Base-by-base conservation (phyloP, 495 filamentous ascomycete species). In the Aspergillus steynii region DNA sequence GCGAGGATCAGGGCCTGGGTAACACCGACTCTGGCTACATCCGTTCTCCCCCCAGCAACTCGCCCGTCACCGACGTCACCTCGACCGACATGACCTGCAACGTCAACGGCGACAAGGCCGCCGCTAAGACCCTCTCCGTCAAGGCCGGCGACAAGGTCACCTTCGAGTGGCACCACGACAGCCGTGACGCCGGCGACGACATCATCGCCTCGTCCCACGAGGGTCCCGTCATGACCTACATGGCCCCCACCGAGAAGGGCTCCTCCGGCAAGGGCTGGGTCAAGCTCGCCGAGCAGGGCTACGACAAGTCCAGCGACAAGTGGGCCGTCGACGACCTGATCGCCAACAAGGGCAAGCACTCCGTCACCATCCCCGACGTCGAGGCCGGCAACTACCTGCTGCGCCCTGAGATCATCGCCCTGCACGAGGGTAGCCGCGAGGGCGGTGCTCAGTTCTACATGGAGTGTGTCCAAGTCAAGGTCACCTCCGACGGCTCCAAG, bases 111-210 rank as follows among this genome's bases (percentile, higher is more conserved):
- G 58, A 56, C 58, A 34, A 37, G 27, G 63, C 62, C 42, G 53
- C 66, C 31, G 63, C 66, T 7, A 59, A 65, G 55, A 68, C 66
- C 29, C 55, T 68, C 37, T 50, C 59, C 12, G 66, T 68, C 60
- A 58, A 61, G 56, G 55, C 60, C 42, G 66, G 66, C n/a, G 66
- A 68, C 66, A 63, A 63, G 60, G 51, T 68, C 58, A 68, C 66
- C 52, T 68, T 68, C 56, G 66, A 68, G 55, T 68, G 66, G 66
- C 66, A 68, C 66, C 66, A 68, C 63, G 37, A 64, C 58, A 54
- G 29, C 58, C 66, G 66, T 20, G 37, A 52, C 29, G 50, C 46
- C 47, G 63, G 63, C 15, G 66, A 68, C 66, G 66, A 68, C 62
- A 68, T 68, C 66, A 68, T 68, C 59, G 66, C 55, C 55, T 53